Conservation (phyloP, 164 flowering plant species). For the Liriodendron chinense region DNA sequence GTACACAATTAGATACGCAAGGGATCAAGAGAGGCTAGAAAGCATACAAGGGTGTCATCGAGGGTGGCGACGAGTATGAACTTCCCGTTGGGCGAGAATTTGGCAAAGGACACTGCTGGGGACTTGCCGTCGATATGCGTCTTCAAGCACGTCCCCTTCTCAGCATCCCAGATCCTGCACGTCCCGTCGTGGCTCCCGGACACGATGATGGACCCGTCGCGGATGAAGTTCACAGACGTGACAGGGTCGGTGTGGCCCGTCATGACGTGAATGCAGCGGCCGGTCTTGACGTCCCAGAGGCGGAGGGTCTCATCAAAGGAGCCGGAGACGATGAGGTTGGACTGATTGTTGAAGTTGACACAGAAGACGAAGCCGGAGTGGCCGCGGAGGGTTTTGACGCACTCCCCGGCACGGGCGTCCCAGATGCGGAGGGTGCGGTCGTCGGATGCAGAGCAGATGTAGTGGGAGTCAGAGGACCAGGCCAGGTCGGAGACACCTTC, state of each 20-base stretch:
- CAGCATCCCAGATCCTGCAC: constrained; percentile 92
- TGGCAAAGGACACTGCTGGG: constrained; percentile 78
- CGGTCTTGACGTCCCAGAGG: constrained; percentile 86
- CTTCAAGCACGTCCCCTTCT: constrained; percentile 53
- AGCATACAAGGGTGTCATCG: constrained; percentile 74
- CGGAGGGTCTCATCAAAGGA: constrained; percentile 81
- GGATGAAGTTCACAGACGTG: constrained; percentile 74
- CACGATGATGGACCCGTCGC: constrained; percentile 85
- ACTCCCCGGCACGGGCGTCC: constrained; percentile 57
- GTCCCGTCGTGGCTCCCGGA: constrained; percentile 86
- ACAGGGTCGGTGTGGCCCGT: constrained; percentile 70
- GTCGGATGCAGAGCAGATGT: constrained; percentile 95
- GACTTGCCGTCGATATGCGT: constrained; percentile 61
- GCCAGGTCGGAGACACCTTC: constrained; percentile 85
- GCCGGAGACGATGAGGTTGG: constrained; percentile 83
- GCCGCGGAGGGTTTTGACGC: constrained; percentile 76
- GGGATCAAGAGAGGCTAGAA: background rate
- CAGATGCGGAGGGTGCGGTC: constrained; percentile 86
- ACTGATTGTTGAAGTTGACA: constrained; percentile 82
- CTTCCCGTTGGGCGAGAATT: constrained; percentile 95
- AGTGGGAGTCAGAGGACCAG: constrained; percentile 95
- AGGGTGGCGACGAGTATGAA: constrained; percentile 94
- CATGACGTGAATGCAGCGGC: constrained; percentile 39
- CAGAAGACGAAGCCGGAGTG: constrained; percentile 83
- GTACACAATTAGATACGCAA: too few species aligned